Base-by-base conservation (phyloP, 768 basidiomycete genomes). In the Suillus subaureus region DNA sequence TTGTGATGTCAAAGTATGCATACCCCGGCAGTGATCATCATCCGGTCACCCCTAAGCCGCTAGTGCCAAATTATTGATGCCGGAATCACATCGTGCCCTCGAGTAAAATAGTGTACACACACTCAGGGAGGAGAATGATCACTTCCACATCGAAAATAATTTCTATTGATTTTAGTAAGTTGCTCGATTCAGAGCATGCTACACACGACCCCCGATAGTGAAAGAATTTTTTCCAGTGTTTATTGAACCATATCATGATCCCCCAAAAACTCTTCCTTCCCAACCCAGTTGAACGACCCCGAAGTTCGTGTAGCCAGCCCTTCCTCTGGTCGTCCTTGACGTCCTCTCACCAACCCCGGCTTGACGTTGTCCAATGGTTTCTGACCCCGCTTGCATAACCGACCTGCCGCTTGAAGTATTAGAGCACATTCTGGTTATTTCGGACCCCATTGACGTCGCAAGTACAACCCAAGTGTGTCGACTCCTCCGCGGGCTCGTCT, bases 371-470 rank as follows among this genome's bases (percentile, higher is more conserved):
- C 28, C 26, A 60, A 64, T 63, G 45, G 35, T 47, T 31, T n/a
- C 61, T 28, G 21, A 15, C 42, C 13, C 45, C 28, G 60, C 40
- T 60, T 26, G 21, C 23, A 67, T 86, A 64, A 65, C 69, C n/a
- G 73, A 78, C 31, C 70, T 91, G 21, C 87, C 89, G 13, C 74
- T 76, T 12, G 92, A 93, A 73, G 72, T 90, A 54, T 67, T 89
- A 43, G 89, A 90, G 56, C 77, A 81, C 61, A 83, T 90, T 62
- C 76, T 93, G 9, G 69, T 84, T 49, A 68, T 75, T n/a, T 81
- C 84, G 66, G 86, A 90, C 69, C 91, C 91, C 5, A 70, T 85
- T 51, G 85, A 91, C 64, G 82, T 91, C 45, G 80, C 89, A 1
- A 64, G 72, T 26, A 69, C 85, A 45, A 79, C 89, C 0, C 85